Evolutionary conservation across 2,329 filamentous ascomycete species (phyloP).

Genomic region (Sclerotinia glacialis): DNA sequence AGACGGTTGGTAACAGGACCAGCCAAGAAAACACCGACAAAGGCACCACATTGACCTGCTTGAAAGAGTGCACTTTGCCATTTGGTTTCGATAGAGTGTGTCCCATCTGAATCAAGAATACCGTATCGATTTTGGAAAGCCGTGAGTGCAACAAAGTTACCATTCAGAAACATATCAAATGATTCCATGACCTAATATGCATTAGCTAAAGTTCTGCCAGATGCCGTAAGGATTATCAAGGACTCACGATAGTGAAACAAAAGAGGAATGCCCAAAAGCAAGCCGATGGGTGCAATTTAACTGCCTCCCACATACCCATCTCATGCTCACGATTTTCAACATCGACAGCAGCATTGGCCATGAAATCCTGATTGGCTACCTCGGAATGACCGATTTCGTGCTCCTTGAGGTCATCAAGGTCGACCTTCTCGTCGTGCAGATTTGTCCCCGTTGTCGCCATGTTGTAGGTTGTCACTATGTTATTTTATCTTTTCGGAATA

Average conservation of each 20-base stretch:
- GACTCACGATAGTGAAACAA: slow-evolving; percentile 52
- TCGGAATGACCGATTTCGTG: background rate
- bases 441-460: background rate
- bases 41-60: slow-evolving; percentile 55
- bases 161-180: slow-evolving; percentile 60
- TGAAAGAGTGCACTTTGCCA: slow-evolving; percentile 60
- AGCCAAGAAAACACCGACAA: slow-evolving; percentile 58
- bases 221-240: slow-evolving; percentile 19
- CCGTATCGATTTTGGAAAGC: slow-evolving; percentile 41
- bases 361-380: background rate
- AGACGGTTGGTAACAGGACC: slow-evolving; percentile 58
- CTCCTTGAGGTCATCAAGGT: background rate
- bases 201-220: slow-evolving; percentile 19
- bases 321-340: slow-evolving; percentile 54
- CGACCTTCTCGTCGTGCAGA: background rate
- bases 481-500: background rate
- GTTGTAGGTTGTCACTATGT: background rate
- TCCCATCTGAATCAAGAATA: background rate
- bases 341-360: slow-evolving; percentile 39
- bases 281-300: slow-evolving; percentile 52
- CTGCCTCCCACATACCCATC: slow-evolving; percentile 50
- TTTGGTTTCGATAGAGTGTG: slow-evolving; percentile 47
- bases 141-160: slow-evolving; percentile 54
- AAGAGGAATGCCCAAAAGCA: slow-evolving; percentile 55
- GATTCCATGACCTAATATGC: slow-evolving; percentile 57